phyloP scores from a whole-genome alignment of 106 monocot species.

The Allium fistulosum region DNA sequence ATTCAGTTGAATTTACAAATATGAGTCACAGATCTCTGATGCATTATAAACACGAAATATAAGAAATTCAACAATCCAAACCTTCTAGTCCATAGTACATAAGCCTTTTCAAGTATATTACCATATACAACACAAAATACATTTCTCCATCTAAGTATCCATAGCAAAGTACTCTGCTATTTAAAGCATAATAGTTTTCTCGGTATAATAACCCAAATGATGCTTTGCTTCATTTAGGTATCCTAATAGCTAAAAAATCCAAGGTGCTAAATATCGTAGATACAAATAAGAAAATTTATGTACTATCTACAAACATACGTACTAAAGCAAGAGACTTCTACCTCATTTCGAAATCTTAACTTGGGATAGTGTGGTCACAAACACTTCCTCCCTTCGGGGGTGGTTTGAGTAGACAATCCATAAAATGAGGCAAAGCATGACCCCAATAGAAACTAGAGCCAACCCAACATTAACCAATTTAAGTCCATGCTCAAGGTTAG shows the following conservation, averaged over 20 bases:
- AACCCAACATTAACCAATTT: conserved; percentile 25
- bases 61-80: too few relatives aligned
- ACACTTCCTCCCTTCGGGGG: conserved; percentile 66
- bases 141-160: too few relatives aligned
- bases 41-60: too few relatives aligned
- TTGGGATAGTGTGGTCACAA: conserved; percentile 26
- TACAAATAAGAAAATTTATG: conserved; percentile 2
- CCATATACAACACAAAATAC: too few relatives aligned
- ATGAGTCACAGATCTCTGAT: too few relatives aligned
- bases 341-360: conserved; percentile 13
- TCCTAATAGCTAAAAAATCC: neutral
- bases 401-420: conserved; percentile 55
- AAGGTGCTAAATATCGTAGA: neutral
- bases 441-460: conserved; percentile 29
- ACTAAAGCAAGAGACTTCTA: neutral
- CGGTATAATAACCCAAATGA: neutral
- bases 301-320: conserved; percentile 3
- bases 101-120: too few relatives aligned
- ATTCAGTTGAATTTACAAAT: too few relatives aligned
- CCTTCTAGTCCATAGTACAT: too few relatives aligned
- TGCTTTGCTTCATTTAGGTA: conserved; percentile 10
- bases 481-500: conserved; percentile 23
- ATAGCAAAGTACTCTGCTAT: too few relatives aligned
- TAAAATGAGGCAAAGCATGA: conserved; percentile 46
- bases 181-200: too few relatives aligned